Conservation (phyloP, 176 grass and related monocot species). For the Aegilops speltoides region DNA sequence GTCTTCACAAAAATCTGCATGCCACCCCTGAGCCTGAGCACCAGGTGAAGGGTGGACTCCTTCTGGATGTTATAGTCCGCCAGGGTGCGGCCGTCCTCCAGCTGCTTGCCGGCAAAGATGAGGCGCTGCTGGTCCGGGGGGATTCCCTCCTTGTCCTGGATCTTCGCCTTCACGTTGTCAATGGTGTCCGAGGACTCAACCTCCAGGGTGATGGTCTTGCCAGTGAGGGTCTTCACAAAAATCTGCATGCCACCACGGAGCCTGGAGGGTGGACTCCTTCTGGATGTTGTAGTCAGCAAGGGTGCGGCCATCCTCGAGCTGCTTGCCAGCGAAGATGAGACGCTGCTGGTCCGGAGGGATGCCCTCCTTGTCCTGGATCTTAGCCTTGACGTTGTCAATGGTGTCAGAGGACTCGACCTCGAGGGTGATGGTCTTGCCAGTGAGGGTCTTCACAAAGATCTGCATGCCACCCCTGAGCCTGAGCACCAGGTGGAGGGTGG, state of each 20-base stretch:
- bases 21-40: slow-evolving; percentile 2
- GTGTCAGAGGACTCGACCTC: slow-evolving; percentile 62
- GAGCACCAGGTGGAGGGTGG: too few relatives aligned
- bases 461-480: too few relatives aligned
- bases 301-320: slow-evolving; percentile 66
- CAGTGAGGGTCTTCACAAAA: slow-evolving; percentile 87
- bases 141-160: slow-evolving; percentile 86
- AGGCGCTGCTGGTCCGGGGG: slow-evolving; percentile 80
- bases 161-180: slow-evolving; percentile 80
- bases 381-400: slow-evolving; percentile 53
- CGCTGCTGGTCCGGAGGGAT: slow-evolving; percentile 71
- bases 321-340: slow-evolving; percentile 59
- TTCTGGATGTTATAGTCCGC: slow-evolving; percentile 84
- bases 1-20: slow-evolving; percentile 80
- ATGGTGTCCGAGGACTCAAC: slow-evolving; percentile 85
- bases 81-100: slow-evolving; percentile 64
- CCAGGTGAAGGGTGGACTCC: slow-evolving; percentile 41
- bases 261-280: slow-evolving; percentile 39
- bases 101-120: slow-evolving; percentile 80
- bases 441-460: slow-evolving; percentile 39
- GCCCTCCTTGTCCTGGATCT: slow-evolving; percentile 79
- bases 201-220: slow-evolving; percentile 92
- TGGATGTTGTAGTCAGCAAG: slow-evolving; percentile 73
- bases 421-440: slow-evolving; percentile 53
- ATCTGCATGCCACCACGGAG: slow-evolving; percentile 66